Conservation (phyloP, 805 yeast genomes). For the Candida maltosa region DNA sequence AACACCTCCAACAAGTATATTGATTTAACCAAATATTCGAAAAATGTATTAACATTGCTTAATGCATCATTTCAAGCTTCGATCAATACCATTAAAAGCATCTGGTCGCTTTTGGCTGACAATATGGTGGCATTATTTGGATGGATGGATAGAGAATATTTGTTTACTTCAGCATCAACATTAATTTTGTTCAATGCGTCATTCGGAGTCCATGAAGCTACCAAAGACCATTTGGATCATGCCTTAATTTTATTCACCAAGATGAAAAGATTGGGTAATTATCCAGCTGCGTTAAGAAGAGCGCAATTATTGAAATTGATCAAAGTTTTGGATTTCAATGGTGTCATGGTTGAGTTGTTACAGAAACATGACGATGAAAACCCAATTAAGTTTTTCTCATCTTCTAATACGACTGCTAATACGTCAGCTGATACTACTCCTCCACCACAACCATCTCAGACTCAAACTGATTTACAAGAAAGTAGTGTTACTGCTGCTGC, state of each 20-base stretch:
- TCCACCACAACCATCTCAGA: too few species aligned
- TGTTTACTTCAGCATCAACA: conserved; percentile 75
- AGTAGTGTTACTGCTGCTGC: not conserved
- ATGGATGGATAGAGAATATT: conserved; percentile 81
- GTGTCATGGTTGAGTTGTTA: conserved; percentile 55
- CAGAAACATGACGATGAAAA: conserved; percentile 56
- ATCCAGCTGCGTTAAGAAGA: conserved; percentile 73
- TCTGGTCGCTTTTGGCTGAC: conserved; percentile 73
- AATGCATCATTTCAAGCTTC: conserved; percentile 82
- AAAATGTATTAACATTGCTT: conserved; percentile 61
- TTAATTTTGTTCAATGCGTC: conserved; percentile 71
- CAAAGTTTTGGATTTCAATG: conserved; percentile 65
- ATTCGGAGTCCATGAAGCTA: conserved; percentile 78
- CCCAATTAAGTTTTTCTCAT: too few species aligned
- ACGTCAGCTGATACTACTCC: too few species aligned
- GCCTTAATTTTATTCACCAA: conserved; percentile 66
- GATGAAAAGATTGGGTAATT: conserved; percentile 75
- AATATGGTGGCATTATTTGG: conserved; percentile 85
- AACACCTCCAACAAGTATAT: conserved; percentile 47
- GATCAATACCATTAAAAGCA: conserved; percentile 65
- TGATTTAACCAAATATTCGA: conserved; percentile 65
- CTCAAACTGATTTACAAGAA: too few species aligned
- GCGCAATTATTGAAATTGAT: conserved; percentile 68
- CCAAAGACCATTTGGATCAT: conserved; percentile 68
- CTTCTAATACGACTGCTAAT: too few species aligned